phyloP scores from a whole-genome alignment of 257 asterid genomes.

The Echites panduratus region DNA sequence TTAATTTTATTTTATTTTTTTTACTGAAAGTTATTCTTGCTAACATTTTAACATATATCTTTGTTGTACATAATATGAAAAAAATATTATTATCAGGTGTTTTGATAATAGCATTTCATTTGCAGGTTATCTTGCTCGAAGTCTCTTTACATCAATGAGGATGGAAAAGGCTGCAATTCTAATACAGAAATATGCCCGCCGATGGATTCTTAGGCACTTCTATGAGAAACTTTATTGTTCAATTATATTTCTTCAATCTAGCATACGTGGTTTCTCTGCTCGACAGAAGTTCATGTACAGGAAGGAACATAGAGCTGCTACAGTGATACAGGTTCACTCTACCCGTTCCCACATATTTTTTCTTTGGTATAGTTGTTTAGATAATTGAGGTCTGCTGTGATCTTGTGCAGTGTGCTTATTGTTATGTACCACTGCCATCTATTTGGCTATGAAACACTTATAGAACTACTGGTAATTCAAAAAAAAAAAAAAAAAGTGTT shows the following conservation, averaged over 20 bases:
- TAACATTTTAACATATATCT: not conserved
- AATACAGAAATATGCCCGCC: slow-evolving; percentile 60
- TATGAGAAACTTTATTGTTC: slow-evolving; percentile 57
- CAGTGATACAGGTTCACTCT: slow-evolving; percentile 67
- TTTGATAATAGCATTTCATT: slow-evolving; percentile 12
- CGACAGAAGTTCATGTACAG: slow-evolving; percentile 48
- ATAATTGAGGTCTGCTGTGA: not conserved
- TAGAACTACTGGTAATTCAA: not conserved
- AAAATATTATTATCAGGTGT: too few species aligned
- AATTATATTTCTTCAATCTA: slow-evolving; percentile 57
- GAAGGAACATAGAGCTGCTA: slow-evolving; percentile 75
- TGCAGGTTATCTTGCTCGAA: slow-evolving; percentile 73
- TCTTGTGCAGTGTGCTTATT: not conserved
- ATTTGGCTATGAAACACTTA: not conserved
- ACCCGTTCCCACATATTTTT: slow-evolving; percentile 5
- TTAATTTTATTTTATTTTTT: too few species aligned
- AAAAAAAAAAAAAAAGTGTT: not conserved
- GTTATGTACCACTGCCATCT: not conserved
- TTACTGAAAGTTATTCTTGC: not conserved
- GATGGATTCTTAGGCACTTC: slow-evolving; percentile 54
- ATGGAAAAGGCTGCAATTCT: slow-evolving; percentile 60
- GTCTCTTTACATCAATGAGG: slow-evolving; percentile 40
- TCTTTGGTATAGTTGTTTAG: not conserved
- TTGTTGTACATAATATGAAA: too few species aligned
- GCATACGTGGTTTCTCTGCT: slow-evolving; percentile 66